Conservation (phyloP, 75 land plant species). For the Selaginella moellendorffii region DNA sequence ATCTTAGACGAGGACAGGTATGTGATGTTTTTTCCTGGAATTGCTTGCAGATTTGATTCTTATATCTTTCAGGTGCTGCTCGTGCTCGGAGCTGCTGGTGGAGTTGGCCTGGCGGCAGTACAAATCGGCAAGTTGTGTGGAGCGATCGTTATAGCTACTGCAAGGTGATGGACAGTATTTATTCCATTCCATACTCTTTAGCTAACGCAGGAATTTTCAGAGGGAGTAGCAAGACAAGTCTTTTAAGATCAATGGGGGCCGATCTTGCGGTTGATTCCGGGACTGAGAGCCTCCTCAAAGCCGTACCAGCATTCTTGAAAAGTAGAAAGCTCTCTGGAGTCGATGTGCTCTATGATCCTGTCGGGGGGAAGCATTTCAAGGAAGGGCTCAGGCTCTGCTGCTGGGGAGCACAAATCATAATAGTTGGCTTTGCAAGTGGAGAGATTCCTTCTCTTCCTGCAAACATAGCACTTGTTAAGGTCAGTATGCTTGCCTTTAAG, state of each 20-base stretch:
- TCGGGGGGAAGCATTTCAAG: slow-evolving; percentile 81
- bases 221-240: slow-evolving; percentile 58
- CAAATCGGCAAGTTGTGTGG: slow-evolving; percentile 93
- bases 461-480: slow-evolving; percentile 94
- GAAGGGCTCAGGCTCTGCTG: slow-evolving; percentile 73
- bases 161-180: slow-evolving; percentile 42
- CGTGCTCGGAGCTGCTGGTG: slow-evolving; percentile 96
- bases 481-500: slow-evolving; percentile 8
- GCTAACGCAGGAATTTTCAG: slow-evolving; percentile 18
- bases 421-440: slow-evolving; percentile 94
- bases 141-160: slow-evolving; percentile 83
- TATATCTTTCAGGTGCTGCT: slow-evolving; percentile 54
- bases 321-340: slow-evolving; percentile 73
- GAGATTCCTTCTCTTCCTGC: slow-evolving; percentile 85
- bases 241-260: slow-evolving; percentile 58
- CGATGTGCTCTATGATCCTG: slow-evolving; percentile 97
- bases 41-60: not conserved
- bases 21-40: not conserved
- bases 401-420: slow-evolving; percentile 82
- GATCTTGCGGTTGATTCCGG: slow-evolving; percentile 68
- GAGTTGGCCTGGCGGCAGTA: slow-evolving; percentile 91
- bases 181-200: not conserved
- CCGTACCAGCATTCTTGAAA: slow-evolving; percentile 55
- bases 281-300: slow-evolving; percentile 34
- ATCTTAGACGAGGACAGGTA: slow-evolving; percentile 65